A percentile compares a stretch with the other conserved stretches of the same genome.
phyloP scores from a whole-genome alignment of 192 early-diverging fungal species.

The Obelidium mucronatum region DNA sequence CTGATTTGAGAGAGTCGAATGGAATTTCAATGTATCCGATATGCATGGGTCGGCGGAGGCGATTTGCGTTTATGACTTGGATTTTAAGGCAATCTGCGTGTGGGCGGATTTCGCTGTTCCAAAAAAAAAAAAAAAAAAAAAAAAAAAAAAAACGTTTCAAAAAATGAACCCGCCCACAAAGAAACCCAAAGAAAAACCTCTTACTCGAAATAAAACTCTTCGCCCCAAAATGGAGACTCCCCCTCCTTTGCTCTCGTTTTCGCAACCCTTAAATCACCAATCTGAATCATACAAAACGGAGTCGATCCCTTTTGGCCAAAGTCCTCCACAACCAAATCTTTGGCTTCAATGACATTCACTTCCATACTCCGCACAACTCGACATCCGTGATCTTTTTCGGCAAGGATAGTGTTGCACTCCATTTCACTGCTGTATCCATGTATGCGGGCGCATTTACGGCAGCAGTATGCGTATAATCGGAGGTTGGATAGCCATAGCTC shows the following conservation, averaged over 20 bases:
- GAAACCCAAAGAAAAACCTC: background rate
- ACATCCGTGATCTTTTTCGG: conserved; percentile 27
- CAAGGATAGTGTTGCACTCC: conserved; percentile 14
- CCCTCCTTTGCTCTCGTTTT: conserved; percentile 45
- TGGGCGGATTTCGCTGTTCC: conserved; percentile 44
- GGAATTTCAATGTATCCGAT: conserved; percentile 52
- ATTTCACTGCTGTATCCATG: conserved; percentile 29
- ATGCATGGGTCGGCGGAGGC: conserved; percentile 40
- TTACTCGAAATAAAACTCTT: conserved; percentile 47
- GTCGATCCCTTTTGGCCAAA: conserved; percentile 9
- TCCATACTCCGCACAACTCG: conserved; percentile 28
- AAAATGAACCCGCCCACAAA: background rate
- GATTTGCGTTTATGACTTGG: conserved; percentile 43
- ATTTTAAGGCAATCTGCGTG: conserved; percentile 42
- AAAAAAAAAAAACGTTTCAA: no score
- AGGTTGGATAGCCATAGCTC: conserved; percentile 46
- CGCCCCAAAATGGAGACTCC: conserved; percentile 57
- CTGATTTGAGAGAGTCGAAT: conserved; percentile 33
- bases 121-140: no score
- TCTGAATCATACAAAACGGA: conserved; percentile 40
- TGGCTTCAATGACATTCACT: conserved; percentile 49
- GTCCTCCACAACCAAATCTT: conserved; percentile 39
- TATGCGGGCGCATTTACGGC: conserved; percentile 23
- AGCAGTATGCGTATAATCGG: conserved; percentile 38
- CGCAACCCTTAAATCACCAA: conserved; percentile 56